phyloP scores from a whole-genome alignment of 441 rosid species.

The Populus hybrid region DNA sequence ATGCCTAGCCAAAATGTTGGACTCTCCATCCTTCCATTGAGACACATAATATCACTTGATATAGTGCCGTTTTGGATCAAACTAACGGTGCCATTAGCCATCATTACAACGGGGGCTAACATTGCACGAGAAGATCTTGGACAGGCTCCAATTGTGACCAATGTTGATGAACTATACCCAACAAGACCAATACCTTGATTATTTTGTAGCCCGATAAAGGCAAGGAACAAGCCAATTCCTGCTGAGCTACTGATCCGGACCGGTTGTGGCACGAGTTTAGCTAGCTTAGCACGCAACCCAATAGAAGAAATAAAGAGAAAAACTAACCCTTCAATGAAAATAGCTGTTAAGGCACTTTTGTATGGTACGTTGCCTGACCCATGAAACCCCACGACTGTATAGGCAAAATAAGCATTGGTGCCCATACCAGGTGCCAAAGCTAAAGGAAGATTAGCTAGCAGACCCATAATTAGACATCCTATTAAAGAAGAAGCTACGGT shows the following conservation, averaged over 20 bases:
- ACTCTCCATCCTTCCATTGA: constrained; percentile 65
- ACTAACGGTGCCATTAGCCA: constrained; percentile 61
- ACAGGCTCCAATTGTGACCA: constrained; percentile 81
- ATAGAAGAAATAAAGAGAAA: constrained; percentile 74
- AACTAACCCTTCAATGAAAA: constrained; percentile 71
- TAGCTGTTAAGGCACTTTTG: constrained; percentile 67
- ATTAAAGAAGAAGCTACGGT: constrained; percentile 72
- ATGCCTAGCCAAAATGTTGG: constrained; percentile 82
- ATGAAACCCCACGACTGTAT: constrained; percentile 90
- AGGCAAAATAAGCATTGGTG: constrained; percentile 83
- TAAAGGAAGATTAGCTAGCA: constrained; percentile 76
- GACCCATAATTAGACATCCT: constrained; percentile 83
- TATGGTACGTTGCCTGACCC: constrained; percentile 83
- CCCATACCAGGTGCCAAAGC: constrained; percentile 99
- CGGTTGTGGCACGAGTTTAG: constrained; percentile 81
- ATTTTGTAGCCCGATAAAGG: constrained; percentile 84
- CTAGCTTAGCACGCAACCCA: constrained; percentile 77
- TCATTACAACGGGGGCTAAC: constrained; percentile 62
- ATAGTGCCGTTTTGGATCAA: constrained; percentile 56
- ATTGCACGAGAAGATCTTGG: constrained; percentile 54
- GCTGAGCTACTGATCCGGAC: constrained; percentile 86
- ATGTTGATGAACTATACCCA: constrained; percentile 75
- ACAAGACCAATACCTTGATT: constrained; percentile 81
- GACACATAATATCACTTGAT: constrained; percentile 60
- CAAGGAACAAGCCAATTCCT: constrained; percentile 86